Conservation (phyloP, 768 basidiomycete species). For the Russula foetens region DNA sequence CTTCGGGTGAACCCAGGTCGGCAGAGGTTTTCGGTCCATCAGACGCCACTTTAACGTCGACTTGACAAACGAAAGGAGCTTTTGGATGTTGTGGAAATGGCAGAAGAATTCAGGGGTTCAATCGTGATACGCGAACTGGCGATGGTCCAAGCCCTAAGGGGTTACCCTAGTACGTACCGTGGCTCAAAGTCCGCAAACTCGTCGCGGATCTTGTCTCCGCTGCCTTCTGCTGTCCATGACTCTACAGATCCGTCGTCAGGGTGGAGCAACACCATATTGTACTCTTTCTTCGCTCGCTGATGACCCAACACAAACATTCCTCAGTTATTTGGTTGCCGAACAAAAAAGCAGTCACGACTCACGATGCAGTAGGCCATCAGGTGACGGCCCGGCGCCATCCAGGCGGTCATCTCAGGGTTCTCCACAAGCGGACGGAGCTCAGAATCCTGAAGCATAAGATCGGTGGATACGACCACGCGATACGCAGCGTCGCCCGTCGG, state of each 20-base stretch:
- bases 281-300: conserved; percentile 30
- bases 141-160: too few relatives aligned
- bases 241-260: conserved; percentile 35
- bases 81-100: conserved; percentile 25
- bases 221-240: conserved; percentile 36
- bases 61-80: conserved; percentile 30
- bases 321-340: neutral
- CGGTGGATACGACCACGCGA: conserved; percentile 43
- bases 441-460: conserved; percentile 39
- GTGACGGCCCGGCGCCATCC: conserved; percentile 49
- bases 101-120: too few relatives aligned
- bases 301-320: neutral
- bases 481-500: conserved; percentile 61
- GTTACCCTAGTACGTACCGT: conserved; percentile 28
- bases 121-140: neutral
- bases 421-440: conserved; percentile 46
- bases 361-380: conserved; percentile 40
- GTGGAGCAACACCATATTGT: conserved; percentile 32
- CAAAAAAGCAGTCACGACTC: conserved; percentile 14
- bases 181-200: conserved; percentile 38
- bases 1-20: conserved; percentile 32
- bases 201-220: conserved; percentile 35
- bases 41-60: conserved; percentile 37
- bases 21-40: conserved; percentile 34
- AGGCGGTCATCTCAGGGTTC: conserved; percentile 42